Conservation (phyloP, 2,329 filamentous ascomycete species). For the Periconia sp. region DNA sequence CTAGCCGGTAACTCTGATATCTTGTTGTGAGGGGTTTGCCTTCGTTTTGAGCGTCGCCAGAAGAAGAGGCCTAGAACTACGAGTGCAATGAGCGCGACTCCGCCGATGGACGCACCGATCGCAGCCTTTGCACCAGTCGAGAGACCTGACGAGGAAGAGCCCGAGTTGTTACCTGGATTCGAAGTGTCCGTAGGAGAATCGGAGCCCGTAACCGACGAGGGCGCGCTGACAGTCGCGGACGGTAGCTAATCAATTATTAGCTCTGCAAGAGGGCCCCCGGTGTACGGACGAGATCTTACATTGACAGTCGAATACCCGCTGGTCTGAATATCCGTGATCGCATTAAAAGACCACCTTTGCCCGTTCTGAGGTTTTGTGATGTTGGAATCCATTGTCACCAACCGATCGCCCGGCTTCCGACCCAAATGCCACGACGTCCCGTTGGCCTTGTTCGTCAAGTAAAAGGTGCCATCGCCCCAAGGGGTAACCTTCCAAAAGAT, state of each 20-base stretch:
- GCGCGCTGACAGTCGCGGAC: conserved; percentile 4
- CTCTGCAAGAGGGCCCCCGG: neutral
- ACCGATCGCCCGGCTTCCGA: conserved; percentile 10
- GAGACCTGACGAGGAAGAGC: conserved; percentile 19
- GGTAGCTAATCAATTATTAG: conserved; percentile 11
- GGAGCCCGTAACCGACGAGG: conserved; percentile 4
- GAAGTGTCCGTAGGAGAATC: conserved; percentile 22
- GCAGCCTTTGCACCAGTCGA: conserved; percentile 25
- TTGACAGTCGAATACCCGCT: conserved; percentile 11
- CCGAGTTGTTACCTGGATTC: neutral
- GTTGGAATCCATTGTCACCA: conserved; percentile 20
- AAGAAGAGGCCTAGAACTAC: conserved; percentile 70
- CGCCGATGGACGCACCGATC: conserved; percentile 24
- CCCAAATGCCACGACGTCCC: conserved; percentile 19
- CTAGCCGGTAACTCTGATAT: neutral
- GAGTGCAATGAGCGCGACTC: conserved; percentile 45
- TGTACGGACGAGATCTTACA: conserved; percentile 5
- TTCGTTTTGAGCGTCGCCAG: conserved; percentile 23
- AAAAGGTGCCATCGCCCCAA: conserved; percentile 29
- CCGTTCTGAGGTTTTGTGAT: conserved; percentile 20
- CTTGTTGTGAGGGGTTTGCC: neutral
- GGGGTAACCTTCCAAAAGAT: conserved; percentile 26
- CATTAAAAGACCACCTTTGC: conserved; percentile 9
- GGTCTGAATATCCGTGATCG: conserved; percentile 58
- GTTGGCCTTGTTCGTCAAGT: conserved; percentile 26